Evolutionary conservation across 2,329 filamentous ascomycete genomes (phyloP), one percentile per base, ranked within the genome.

Genomic region (Hymenoscyphus infarciens): DNA sequence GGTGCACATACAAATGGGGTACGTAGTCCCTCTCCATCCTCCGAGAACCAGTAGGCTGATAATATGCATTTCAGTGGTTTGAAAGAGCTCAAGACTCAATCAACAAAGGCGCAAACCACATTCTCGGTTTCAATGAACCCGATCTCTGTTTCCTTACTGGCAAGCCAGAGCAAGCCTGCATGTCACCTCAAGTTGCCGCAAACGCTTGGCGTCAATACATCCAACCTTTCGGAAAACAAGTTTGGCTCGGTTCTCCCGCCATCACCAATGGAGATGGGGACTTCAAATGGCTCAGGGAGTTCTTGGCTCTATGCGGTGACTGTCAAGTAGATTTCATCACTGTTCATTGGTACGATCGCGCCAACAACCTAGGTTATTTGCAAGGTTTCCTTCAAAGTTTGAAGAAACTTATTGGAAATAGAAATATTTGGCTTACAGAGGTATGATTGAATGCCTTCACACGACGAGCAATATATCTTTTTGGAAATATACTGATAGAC

Each of bases 281-380:
- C 66, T 74, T 78, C 29, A 66, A 70, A 60, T 81, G 76, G 76
- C 71, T 80, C 31, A 68, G 68, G 27, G 63, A 72, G 22, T 81
- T 80, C 72, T 57, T 80, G 39, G 61, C 65, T 42, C 66, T 69
- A 13, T 80, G 79, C 70, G 64, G 62, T 33, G 74, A 67, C 42
- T 79, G 77, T 72, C 71, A 70, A 19, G 75, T 81, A 56, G 77
- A 80, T 68, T 78, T 76, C 66, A 62, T 80, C 60, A 73, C 75
- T 64, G 70, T 79, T 25, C 79, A 81, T 68, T 80, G 78, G 77
- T 62, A 62, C 29, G 56, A 33, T 33, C 29, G 22, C 16, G 13
- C 22, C 11, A 33, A 59, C 55, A 33, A 29, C 10, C 4, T 19
- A 39, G 68, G 66, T 27, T 71, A 74, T 70, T 77, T 80, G 71